These are phyloP conservation scores for Pilaira anomala DNA, from an alignment of 192 early-diverging fungal species.

Conservation along the genomic window DNA sequence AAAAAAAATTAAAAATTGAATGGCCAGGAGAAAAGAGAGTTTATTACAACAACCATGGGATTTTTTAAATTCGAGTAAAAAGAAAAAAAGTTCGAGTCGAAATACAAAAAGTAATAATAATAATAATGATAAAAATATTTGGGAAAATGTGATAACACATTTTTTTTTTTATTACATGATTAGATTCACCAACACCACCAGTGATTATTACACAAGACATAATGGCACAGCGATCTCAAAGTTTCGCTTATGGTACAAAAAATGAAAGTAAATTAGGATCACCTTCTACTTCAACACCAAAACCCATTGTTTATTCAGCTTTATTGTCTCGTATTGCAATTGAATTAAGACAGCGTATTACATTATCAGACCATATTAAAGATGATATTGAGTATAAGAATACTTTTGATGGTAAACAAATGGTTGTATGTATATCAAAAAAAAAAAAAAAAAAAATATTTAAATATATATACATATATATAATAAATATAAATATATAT, in stretches of 20 bases:
- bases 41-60: slow-evolving; percentile 8
- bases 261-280: not conserved
- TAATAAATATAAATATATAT: not conserved
- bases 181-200: slow-evolving; percentile 11
- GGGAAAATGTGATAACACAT: not conserved
- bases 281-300: not conserved
- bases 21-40: no score
- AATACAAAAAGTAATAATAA: slow-evolving; percentile 1
- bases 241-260: slow-evolving; percentile 28
- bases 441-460: no score
- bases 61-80: slow-evolving; percentile 2
- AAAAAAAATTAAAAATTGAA: not conserved
- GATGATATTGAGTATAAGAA: slow-evolving; percentile 81
- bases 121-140: not conserved
- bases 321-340: slow-evolving; percentile 69
- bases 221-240: slow-evolving; percentile 23
- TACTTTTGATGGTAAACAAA: slow-evolving; percentile 84
- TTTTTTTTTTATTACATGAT: not conserved
- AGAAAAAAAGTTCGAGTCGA: not conserved
- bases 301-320: slow-evolving; percentile 68
- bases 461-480: not conserved
- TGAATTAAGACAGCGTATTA: slow-evolving; percentile 60
- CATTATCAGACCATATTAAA: slow-evolving; percentile 60
- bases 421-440: slow-evolving; percentile 70
- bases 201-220: slow-evolving; percentile 13